Evolutionary conservation across 169 alveolate genomes (phyloP).

Genomic region (Cryptosporidium canis): DNA sequence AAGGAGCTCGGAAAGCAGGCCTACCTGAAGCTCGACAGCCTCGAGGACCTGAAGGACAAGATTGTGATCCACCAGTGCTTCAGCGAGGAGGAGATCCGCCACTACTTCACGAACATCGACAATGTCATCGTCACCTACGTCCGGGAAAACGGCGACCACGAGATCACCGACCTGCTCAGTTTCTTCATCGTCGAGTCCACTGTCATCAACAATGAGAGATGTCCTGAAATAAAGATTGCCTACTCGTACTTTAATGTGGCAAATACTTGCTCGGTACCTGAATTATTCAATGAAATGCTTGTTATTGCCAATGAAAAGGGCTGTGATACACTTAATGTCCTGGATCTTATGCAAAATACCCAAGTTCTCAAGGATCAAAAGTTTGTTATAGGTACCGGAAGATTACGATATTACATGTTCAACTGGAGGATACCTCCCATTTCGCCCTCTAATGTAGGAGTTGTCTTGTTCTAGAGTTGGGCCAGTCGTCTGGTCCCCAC

Average conservation of each 20-base stretch:
- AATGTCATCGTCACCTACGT: constrained; percentile 93
- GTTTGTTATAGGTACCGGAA: constrained; percentile 97
- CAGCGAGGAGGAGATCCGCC: constrained; percentile 89
- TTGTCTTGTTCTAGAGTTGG: constrained; percentile 3
- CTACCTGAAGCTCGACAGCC: not conserved
- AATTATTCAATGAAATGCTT: constrained; percentile 84
- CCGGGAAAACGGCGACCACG: constrained; percentile 81
- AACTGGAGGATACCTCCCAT: constrained; percentile 91
- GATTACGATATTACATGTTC: constrained; percentile 94
- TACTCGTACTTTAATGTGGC: constrained; percentile 91
- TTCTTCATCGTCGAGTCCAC: constrained; percentile 92
- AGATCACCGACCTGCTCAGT: constrained; percentile 91
- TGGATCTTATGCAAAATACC: constrained; percentile 95
- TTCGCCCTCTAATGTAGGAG: not conserved
- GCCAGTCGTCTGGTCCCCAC: not conserved
- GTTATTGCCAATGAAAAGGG: constrained; percentile 89
- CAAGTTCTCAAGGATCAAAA: constrained; percentile 86
- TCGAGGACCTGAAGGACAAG: constrained; percentile 41
- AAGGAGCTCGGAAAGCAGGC: constrained; percentile 28
- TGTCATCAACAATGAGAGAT: constrained; percentile 86
- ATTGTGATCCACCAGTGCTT: constrained; percentile 86
- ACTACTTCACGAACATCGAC: constrained; percentile 89
- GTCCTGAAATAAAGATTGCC: constrained; percentile 86
- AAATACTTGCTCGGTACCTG: constrained; percentile 75
- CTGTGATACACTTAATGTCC: constrained; percentile 95